These are phyloP conservation scores for Marchantia paleacea DNA, from an alignment of 225 moss, liverwort and hornwort species.

Conservation along the genomic window DNA sequence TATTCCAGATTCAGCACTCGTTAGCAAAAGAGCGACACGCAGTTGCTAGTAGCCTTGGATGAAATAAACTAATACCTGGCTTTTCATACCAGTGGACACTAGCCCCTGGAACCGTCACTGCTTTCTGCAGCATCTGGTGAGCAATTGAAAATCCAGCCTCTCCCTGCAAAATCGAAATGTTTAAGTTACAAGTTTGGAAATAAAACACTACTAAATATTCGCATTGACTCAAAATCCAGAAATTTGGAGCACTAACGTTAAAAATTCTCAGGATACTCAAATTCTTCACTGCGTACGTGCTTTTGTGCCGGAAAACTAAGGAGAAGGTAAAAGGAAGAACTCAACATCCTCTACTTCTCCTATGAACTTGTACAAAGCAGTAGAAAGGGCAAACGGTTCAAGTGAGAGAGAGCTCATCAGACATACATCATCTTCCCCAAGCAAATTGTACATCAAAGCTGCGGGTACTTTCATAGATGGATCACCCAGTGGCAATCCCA, in stretches of 20 bases:
- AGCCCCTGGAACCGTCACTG: constrained; percentile 74
- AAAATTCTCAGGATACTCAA: not conserved
- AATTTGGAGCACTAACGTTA: not conserved
- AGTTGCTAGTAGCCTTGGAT: not conserved
- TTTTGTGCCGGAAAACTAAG: not conserved
- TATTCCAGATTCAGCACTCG: not conserved
- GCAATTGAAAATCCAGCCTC: constrained; percentile 69
- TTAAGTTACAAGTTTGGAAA: not conserved
- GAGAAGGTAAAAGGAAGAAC: not conserved
- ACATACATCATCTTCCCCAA: constrained; percentile 73
- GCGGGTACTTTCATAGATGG: constrained; percentile 91
- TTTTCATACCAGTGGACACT: constrained; percentile 95
- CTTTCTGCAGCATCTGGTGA: constrained; percentile 58
- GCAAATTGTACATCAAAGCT: constrained; percentile 77
- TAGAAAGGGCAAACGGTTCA: not conserved
- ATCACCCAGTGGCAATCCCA: constrained; percentile 88
- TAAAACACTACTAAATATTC: not conserved
- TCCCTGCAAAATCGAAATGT: constrained; percentile 34
- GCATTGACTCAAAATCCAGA: not conserved
- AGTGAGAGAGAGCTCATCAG: not conserved
- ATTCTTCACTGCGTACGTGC: not conserved
- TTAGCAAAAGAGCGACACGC: not conserved
- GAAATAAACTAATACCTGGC: constrained; percentile 37
- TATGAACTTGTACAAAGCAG: not conserved
- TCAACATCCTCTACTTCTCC: not conserved